Percentiles rank a stretch among this genome's conserved stretches.
Conservation (phyloP, 139 green algal species). For the Nannochloris sp. region DNA sequence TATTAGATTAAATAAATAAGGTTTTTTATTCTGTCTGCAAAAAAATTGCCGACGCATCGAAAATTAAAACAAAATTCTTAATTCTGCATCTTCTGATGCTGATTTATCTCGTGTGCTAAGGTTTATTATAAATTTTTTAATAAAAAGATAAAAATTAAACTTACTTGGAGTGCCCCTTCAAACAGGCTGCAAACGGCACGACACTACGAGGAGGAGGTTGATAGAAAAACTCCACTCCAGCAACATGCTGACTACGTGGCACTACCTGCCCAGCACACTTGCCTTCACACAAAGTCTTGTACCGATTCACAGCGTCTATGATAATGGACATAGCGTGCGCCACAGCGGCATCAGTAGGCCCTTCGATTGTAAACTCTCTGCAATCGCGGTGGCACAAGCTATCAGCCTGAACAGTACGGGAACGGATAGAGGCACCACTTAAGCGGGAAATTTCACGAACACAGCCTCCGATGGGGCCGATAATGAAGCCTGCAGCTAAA, state of each 20-base stretch:
- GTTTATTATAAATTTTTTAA: too few species aligned
- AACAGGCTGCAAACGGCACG: constrained; percentile 53
- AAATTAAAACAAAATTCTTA: too few species aligned
- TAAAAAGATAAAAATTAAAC: too few species aligned
- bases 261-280: constrained; percentile 56
- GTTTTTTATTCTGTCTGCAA: too few species aligned
- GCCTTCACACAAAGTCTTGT: constrained; percentile 82
- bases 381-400: constrained; percentile 17
- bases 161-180: too few species aligned
- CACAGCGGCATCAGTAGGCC: constrained; percentile 4
- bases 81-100: too few species aligned
- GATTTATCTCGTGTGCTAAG: too few species aligned
- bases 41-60: too few species aligned
- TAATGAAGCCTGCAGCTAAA: constrained; percentile 84
- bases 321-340: constrained; percentile 54
- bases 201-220: constrained; percentile 68
- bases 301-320: constrained; percentile 59
- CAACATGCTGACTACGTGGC: constrained; percentile 51
- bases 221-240: constrained; percentile 74
- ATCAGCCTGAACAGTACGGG: constrained; percentile 52
- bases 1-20: too few species aligned
- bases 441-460: constrained; percentile 68
- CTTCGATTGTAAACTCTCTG: constrained; percentile 50
- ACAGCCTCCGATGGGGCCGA: constrained; percentile 51
- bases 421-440: constrained; percentile 64